Conservation (phyloP, 2,329 filamentous ascomycete species). For the Fusarium sp. region DNA sequence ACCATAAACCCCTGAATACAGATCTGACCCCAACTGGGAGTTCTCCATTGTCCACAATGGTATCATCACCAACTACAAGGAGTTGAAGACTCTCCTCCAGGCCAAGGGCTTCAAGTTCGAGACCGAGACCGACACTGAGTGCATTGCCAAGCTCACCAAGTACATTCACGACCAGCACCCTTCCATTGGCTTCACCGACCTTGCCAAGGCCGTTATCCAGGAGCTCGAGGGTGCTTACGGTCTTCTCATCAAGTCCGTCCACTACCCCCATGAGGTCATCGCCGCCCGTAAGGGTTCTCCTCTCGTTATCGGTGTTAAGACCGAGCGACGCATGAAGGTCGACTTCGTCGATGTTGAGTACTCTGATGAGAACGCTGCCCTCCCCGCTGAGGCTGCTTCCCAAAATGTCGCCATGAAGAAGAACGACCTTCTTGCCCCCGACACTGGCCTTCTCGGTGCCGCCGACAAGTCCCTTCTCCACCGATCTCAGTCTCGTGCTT, state of each 20-base stretch:
- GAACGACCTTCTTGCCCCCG: slow-evolving; percentile 75
- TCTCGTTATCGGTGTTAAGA: slow-evolving; percentile 96
- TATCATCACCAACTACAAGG: slow-evolving; percentile 99
- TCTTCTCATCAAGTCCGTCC: slow-evolving; percentile 96
- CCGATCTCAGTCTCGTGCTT: slow-evolving; percentile 97
- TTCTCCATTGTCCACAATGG: slow-evolving; percentile 99
- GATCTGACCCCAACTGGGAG: slow-evolving; percentile 94
- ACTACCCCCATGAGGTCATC: slow-evolving; percentile 98
- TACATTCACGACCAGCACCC: slow-evolving; percentile 97
- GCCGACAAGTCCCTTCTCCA: slow-evolving; percentile 98
- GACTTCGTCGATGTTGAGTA: slow-evolving; percentile 99
- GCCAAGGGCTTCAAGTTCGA: slow-evolving; percentile 98
- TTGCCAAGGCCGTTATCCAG: slow-evolving; percentile 97
- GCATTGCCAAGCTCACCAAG: slow-evolving; percentile 98
- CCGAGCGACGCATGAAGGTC: slow-evolving; percentile 99
- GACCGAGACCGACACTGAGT: slow-evolving; percentile 99
- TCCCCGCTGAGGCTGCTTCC: slow-evolving; percentile 92
- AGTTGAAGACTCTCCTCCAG: slow-evolving; percentile 91
- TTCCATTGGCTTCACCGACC: slow-evolving; percentile 92
- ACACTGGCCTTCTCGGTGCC: slow-evolving; percentile 76
- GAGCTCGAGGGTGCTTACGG: slow-evolving; percentile 98
- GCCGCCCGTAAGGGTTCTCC: slow-evolving; percentile 98
- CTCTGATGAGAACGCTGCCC: slow-evolving; percentile 82
- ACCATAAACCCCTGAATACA: slow-evolving; percentile 51
- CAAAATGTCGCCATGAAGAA: slow-evolving; percentile 99